Evolutionary conservation across 495 filamentous ascomycete genomes (phyloP), one percentile per base, ranked within the genome.

Genomic region (Paragyromitra xinjiangensis): DNA sequence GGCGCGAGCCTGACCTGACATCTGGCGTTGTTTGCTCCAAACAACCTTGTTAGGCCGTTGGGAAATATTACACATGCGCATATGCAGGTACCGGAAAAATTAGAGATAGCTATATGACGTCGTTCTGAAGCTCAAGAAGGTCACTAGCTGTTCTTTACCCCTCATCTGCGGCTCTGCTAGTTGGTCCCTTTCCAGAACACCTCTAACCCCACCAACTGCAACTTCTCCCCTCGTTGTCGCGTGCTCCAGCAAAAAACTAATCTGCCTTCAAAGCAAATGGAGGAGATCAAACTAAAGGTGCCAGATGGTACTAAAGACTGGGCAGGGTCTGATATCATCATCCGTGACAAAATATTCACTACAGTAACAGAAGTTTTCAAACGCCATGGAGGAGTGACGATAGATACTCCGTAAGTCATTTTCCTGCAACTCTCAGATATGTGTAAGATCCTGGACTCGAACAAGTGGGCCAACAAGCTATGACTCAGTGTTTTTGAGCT

Each of bases 281-380:
- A 59, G 39, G 34, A 9, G 11, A 48, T 59, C 37, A 29, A 26
- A n/a, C 19, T 70, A 14, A 75, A 59, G 56, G 44, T 69, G 14
- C 76, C 76, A 16, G 59, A 69, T 44, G 76, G 76, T 12, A 75
- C 76, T 7, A 73, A 51, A 50, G 68, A 73, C 56, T 78, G 89
- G 90, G 85, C 87, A 44, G 90, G 91, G 55, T 85, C 84, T 77
- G 90, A 92, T 81, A 91, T 91, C 86, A 87, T 91, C 59, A 88
- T 94, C 70, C 89, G 92, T 64, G 92, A 95, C 84, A 89, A 89
- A 82, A 94, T 95, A 83, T 93, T 94, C 85, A 88, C 85, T 77
- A 91, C 88, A 68, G 93, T 95, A 83, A 90, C 89, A 74, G 85
- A 91, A 70, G 92, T 95, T 81, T 97, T 97, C 86, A 92, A 93